Percentiles rank a stretch among this genome's conserved stretches.
Conservation (phyloP, 768 basidiomycete species). For the Tulasnella sp. region DNA sequence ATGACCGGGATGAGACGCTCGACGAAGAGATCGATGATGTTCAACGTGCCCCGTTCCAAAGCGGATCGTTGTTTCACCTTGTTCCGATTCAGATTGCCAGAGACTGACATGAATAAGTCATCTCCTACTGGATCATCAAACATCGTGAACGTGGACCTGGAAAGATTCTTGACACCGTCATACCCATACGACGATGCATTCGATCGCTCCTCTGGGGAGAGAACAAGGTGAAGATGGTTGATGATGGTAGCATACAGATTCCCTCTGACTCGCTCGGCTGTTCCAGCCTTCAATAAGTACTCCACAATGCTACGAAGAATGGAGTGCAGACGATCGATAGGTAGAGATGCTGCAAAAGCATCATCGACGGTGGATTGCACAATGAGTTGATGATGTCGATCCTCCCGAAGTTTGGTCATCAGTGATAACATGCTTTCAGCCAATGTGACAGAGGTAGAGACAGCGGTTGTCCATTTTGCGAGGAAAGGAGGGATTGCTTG, state of each 20-base stretch:
- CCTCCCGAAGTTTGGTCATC: conserved; percentile 81
- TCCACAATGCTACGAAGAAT: conserved; percentile 65
- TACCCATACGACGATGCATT: too few relatives aligned
- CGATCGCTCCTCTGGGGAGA: conserved; percentile 9
- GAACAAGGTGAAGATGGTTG: conserved; percentile 76
- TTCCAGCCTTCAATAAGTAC: conserved; percentile 60
- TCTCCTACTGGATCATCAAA: conserved; percentile 6
- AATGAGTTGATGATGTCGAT: conserved; percentile 54
- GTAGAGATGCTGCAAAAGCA: conserved; percentile 51
- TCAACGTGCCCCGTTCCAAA: conserved; percentile 49
- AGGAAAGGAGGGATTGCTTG: conserved; percentile 64
- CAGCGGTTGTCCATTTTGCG: conserved; percentile 48
- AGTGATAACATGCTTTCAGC: conserved; percentile 70
- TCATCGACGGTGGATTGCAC: conserved; percentile 53
- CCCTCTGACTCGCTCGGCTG: conserved; percentile 75
- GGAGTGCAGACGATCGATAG: conserved; percentile 62
- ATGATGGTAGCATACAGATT: conserved; percentile 88
- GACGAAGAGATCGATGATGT: conserved; percentile 49
- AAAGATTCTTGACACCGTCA: conserved; percentile 2
- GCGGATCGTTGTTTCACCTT: conserved; percentile 23
- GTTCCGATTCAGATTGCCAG: not conserved
- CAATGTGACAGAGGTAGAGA: conserved; percentile 65
- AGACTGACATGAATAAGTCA: not conserved
- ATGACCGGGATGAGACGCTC: conserved; percentile 63
- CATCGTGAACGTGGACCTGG: conserved; percentile 5